These are phyloP conservation scores for Magnolia officinalis DNA, from an alignment of 164 flowering plant species.

Conservation along the genomic window DNA sequence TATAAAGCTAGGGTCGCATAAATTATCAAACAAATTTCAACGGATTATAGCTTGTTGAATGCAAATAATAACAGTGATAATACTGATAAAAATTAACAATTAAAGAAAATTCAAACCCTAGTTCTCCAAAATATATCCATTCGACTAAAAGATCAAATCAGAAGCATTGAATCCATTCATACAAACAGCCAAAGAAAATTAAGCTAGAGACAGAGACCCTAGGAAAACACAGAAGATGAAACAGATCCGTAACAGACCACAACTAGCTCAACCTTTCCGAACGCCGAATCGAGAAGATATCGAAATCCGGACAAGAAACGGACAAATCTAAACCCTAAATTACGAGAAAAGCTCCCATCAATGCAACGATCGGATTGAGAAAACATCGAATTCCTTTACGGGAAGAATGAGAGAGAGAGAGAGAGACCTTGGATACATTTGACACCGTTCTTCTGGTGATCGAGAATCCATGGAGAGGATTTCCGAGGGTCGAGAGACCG, in stretches of 20 bases:
- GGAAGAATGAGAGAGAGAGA: background rate
- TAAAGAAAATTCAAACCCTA: no score
- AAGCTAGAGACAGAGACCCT: no score
- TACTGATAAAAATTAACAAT: no score
- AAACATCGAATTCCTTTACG: background rate
- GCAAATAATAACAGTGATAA: no score
- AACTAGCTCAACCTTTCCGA: background rate
- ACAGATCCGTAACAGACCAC: background rate
- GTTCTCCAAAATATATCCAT: no score
- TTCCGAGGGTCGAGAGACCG: conserved; percentile 60
- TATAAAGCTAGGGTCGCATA: no score
- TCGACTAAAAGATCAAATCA: no score
- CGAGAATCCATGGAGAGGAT: conserved; percentile 57
- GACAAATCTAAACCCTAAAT: background rate
- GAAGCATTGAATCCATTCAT: no score
- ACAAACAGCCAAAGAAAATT: no score
- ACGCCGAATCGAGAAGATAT: background rate
- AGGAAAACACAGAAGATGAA: no score
- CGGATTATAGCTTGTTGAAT: no score
- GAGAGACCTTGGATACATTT: conserved; percentile 53
- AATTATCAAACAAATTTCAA: no score
- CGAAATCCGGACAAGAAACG: background rate
- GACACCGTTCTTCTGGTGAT: conserved; percentile 47
- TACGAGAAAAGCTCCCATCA: background rate
- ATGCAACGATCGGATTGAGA: background rate